These are phyloP conservation scores for Pyrenophora graminea DNA, from an alignment of 2,329 filamentous ascomycete genomes.

Conservation along the genomic window DNA sequence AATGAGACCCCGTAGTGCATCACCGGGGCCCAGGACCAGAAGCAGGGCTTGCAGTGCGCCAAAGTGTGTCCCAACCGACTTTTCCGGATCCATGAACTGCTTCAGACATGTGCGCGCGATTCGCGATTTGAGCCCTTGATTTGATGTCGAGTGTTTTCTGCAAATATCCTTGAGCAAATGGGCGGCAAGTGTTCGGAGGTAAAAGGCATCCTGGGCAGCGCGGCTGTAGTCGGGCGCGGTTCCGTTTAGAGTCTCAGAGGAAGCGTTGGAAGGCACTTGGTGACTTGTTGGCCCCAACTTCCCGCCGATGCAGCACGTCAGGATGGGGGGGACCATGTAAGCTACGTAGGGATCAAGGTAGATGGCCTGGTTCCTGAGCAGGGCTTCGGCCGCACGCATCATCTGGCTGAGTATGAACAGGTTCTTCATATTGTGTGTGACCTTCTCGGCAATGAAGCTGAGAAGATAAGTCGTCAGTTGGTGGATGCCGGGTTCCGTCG, in stretches of 20 bases:
- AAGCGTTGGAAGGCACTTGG: constrained; percentile 54
- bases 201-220: constrained; percentile 64
- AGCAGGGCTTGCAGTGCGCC: constrained; percentile 82
- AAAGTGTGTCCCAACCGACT: constrained; percentile 82
- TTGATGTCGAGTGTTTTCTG: constrained; percentile 78
- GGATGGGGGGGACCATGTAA: constrained; percentile 78
- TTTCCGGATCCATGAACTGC: constrained; percentile 83
- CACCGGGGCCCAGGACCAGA: constrained; percentile 72
- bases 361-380: constrained; percentile 81
- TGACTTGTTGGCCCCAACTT: constrained; percentile 68
- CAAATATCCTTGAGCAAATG: constrained; percentile 80
- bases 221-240: constrained; percentile 26
- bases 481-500: constrained; percentile 88
- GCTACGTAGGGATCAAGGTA: constrained; percentile 73
- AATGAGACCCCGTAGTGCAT: constrained; percentile 64
- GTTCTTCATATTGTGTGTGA: constrained; percentile 90
- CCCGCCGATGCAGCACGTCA: constrained; percentile 87
- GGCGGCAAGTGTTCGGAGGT: constrained; percentile 81
- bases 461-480: constrained; percentile 96
- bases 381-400: constrained; percentile 84
- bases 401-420: constrained; percentile 87
- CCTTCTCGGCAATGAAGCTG: constrained; percentile 92
- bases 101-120: constrained; percentile 93
- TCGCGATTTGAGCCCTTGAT: constrained; percentile 81
- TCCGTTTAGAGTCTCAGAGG: constrained; percentile 52